These are phyloP conservation scores for Clavaria fumosa DNA, from an alignment of 768 basidiomycete genomes.

Conservation along the genomic window DNA sequence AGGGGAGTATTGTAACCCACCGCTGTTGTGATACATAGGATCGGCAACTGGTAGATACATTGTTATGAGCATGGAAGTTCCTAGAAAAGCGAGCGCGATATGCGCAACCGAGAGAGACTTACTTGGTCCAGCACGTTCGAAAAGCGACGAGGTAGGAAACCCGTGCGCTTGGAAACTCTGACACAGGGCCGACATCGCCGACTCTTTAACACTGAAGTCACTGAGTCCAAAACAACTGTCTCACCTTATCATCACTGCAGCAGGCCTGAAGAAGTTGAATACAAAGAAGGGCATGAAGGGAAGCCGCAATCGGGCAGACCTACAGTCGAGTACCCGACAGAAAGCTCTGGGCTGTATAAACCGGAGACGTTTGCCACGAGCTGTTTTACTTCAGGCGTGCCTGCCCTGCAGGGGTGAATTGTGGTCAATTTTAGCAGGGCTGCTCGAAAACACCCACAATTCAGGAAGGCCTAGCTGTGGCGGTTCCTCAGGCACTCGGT, in stretches of 20 bases:
- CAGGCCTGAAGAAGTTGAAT: conserved; percentile 35
- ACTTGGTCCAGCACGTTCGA: conserved; percentile 73
- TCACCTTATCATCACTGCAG: conserved; percentile 83
- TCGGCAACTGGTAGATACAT: conserved; percentile 72
- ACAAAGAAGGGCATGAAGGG: background rate
- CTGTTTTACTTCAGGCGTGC: conserved; percentile 58
- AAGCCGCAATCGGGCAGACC: conserved; percentile 12
- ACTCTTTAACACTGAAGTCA: background rate
- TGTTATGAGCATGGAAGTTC: conserved; percentile 6
- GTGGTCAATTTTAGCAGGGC: background rate
- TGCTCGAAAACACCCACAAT: conserved; percentile 25
- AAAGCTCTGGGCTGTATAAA: conserved; percentile 71
- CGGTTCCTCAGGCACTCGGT: conserved; percentile 65
- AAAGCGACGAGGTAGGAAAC: conserved; percentile 76
- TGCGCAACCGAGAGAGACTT: conserved; percentile 12
- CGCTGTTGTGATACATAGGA: conserved; percentile 81
- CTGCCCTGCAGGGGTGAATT: conserved; percentile 37
- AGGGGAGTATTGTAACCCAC: conserved; percentile 22
- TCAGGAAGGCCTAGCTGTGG: conserved; percentile 71
- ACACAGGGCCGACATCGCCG: conserved; percentile 1
- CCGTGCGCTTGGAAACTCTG: conserved; percentile 73
- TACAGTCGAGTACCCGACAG: conserved; percentile 49
- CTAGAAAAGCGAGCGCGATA: conserved; percentile 1
- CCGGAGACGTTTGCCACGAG: conserved; percentile 60
- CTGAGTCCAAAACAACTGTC: conserved; percentile 5